Evolutionary conservation across 2,329 filamentous ascomycete genomes (phyloP), one percentile per base, ranked within the genome.

Genomic region (Ceratocystis lukuohia): DNA sequence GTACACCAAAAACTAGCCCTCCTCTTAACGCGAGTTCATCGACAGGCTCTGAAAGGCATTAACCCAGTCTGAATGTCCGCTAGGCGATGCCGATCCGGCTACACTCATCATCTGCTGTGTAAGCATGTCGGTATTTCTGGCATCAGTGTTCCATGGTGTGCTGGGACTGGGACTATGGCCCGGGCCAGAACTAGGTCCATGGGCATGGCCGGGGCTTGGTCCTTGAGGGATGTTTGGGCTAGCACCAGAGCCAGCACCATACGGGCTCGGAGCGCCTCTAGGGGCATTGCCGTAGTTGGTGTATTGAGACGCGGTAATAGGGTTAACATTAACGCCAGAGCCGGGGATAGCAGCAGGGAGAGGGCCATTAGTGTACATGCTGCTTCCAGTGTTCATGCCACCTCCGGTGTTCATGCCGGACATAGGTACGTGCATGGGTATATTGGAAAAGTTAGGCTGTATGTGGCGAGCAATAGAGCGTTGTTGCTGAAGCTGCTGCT

Each of bases 31-130:
- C 70, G 83, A 82, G 72, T 88, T 88, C 69, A 91, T 80, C 1
- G 88, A 91, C 20, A 91, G 77, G 8, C 87, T 83, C 73, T 91
- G 87, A 73, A 90, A 89, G 5, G 80, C 76, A 65, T 78, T 77
- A 30, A 80, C 76, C 86, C 87, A 89, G 62, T 88, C 85, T 61
- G 79, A 77, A 71, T 80, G 79, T 37, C 74, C 74, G 63, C 74
- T 73, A 67, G 33, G 25, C 37, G 45, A 48, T 64, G 65, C 46
- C 61, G 66, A 30, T 1, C 62, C 56, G 2, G 44, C 53, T 41
- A 44, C 25, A 5, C 37, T 45, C 62, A 65, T 64, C 28, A 57
- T 67, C 28, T 67, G 66, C 41, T 65, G 68, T 28, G 65, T 10
- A 62, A 66, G 65, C 7, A 61, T 63, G 8, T 46, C 61, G 44